A percentile compares a stretch with the other conserved stretches of the same genome.
Evolutionary conservation across 495 filamentous ascomycete genomes (phyloP).

Genomic region (Cladorrhinum samala): DNA sequence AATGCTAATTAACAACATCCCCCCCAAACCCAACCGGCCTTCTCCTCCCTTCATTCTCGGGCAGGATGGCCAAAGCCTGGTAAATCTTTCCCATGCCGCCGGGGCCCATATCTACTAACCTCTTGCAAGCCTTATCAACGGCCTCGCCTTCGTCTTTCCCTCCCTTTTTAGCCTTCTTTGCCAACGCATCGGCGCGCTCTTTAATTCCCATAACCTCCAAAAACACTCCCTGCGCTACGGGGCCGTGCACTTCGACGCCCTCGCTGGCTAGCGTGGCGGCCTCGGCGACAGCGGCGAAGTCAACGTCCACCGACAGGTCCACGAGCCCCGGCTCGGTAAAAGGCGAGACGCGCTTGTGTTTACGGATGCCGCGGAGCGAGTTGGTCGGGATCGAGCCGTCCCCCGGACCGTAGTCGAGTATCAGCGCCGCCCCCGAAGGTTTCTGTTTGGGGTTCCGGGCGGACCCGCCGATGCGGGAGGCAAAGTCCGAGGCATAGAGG

Average conservation of each 20-base stretch:
- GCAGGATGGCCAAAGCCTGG: conserved; percentile 86
- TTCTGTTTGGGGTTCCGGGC: conserved; percentile 47
- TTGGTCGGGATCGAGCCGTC: conserved; percentile 69
- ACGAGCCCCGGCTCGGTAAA: conserved; percentile 72
- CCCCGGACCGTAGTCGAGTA: conserved; percentile 87
- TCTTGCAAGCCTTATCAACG: conserved; percentile 67
- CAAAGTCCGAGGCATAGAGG: conserved; percentile 72
- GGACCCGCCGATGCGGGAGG: conserved; percentile 71
- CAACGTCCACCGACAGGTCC: conserved; percentile 86
- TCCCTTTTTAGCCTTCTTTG: conserved; percentile 45
- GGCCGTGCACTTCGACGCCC: conserved; percentile 86
- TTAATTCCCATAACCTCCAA: conserved; percentile 71
- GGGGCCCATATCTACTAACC: conserved; percentile 70
- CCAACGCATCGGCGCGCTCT: conserved; percentile 66
- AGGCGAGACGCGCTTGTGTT: conserved; percentile 66
- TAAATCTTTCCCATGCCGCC: conserved; percentile 91
- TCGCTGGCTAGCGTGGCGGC: conserved; percentile 64
- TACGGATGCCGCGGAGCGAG: conserved; percentile 78
- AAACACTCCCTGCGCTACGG: conserved; percentile 79
- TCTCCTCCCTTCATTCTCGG: conserved; percentile 64
- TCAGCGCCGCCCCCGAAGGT: conserved; percentile 77
- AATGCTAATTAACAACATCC: conserved; percentile 43
- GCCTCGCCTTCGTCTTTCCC: conserved; percentile 59
- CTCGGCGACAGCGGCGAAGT: conserved; percentile 81
- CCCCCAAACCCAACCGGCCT: conserved; percentile 92